Percentiles rank a stretch among this genome's conserved stretches.
Evolutionary conservation across 78 protist species (phyloP).

Genomic region (Dictyostelium capitatum): DNA sequence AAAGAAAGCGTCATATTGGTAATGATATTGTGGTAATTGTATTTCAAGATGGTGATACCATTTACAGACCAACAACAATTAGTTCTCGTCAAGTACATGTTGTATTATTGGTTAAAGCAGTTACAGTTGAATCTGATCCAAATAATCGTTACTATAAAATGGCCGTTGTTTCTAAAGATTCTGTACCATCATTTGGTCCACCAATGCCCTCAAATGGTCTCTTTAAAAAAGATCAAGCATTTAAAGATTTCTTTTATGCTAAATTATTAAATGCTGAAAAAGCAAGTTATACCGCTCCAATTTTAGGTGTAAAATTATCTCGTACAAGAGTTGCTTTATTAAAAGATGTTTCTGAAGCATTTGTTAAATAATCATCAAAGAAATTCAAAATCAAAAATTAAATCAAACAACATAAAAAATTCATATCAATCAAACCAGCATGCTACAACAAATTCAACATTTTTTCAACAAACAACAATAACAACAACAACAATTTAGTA

Average conservation of each 20-base stretch:
- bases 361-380: conserved; percentile 26
- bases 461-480: no score
- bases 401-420: no score
- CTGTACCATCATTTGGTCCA: conserved; percentile 76
- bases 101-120: conserved; percentile 73
- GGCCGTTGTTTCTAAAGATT: conserved; percentile 72
- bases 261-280: conserved; percentile 82
- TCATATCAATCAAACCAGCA: no score
- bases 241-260: conserved; percentile 81
- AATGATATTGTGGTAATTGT: conserved; percentile 83
- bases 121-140: conserved; percentile 45
- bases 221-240: conserved; percentile 76
- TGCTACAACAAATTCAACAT: no score
- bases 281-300: conserved; percentile 75
- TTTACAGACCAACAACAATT: conserved; percentile 81
- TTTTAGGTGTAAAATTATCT: conserved; percentile 57
- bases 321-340: conserved; percentile 76
- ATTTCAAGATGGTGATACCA: conserved; percentile 81
- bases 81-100: conserved; percentile 86
- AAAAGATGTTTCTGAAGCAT: conserved; percentile 77
- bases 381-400: neutral
- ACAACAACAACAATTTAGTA: no score
- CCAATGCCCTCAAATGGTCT: conserved; percentile 67
- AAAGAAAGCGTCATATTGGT: conserved; percentile 78
- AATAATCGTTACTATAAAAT: conserved; percentile 72